A percentile compares a stretch with the other conserved stretches of the same genome.
phyloP scores from a whole-genome alignment of 1,284 basidiomycete genomes.

The Ustilago crameri region DNA sequence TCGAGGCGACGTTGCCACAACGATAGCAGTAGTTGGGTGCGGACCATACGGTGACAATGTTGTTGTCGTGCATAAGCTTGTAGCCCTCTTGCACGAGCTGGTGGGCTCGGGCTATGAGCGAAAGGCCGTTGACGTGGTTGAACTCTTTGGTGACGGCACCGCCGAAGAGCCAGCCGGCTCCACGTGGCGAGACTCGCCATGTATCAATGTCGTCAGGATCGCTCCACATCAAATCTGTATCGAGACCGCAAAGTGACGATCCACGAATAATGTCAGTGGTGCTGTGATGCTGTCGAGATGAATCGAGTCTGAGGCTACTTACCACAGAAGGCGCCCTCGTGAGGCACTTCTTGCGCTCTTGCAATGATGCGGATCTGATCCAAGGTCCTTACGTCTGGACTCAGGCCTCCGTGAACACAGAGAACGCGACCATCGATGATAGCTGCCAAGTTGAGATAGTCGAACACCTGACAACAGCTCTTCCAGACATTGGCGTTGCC shows the following conservation, averaged over 20 bases:
- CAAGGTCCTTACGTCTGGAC: conserved; percentile 96
- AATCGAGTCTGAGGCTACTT: conserved; percentile 9
- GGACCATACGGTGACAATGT: conserved; percentile 97
- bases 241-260: not conserved
- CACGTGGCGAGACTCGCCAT: conserved; percentile 96
- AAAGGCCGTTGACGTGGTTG: conserved; percentile 87
- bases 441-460: conserved; percentile 95
- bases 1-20: conserved; percentile 96
- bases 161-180: conserved; percentile 98
- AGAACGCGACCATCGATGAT: conserved; percentile 98
- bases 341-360: conserved; percentile 92
- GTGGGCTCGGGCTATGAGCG: conserved; percentile 95
- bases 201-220: conserved; percentile 99
- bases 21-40: conserved; percentile 99
- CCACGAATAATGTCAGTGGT: conserved; percentile 75
- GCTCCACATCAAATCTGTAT: conserved; percentile 98
- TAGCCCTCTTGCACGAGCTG: conserved; percentile 99
- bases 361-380: conserved; percentile 99
- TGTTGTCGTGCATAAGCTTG: conserved; percentile 91
- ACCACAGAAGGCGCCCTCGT: conserved; percentile 90
- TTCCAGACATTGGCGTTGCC: conserved; percentile 92
- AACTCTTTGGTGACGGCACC: conserved; percentile 98
- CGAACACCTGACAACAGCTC: conserved; percentile 99
- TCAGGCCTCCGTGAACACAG: conserved; percentile 96
- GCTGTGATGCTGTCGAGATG: not conserved